phyloP scores from a whole-genome alignment of 176 grass and related monocot genomes.

The Aegilops longissima region DNA sequence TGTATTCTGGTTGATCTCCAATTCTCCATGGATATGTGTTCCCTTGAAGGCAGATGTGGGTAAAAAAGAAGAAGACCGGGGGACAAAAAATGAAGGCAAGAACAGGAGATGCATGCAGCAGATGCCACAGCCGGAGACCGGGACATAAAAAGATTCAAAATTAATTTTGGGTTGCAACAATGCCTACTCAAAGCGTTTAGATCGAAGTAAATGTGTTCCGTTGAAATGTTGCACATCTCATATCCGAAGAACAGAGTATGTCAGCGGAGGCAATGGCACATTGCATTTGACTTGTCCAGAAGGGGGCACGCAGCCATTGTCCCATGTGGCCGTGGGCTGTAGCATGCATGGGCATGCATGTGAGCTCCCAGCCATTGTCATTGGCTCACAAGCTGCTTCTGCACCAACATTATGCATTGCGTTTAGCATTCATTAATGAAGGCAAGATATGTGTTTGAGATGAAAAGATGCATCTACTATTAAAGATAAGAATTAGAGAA shows the following conservation, averaged over 20 bases:
- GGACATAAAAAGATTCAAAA: not conserved
- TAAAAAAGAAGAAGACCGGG: too few species aligned
- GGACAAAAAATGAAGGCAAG: too few species aligned
- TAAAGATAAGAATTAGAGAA: not conserved
- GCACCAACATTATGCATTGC: not conserved
- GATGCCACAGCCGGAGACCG: too few species aligned
- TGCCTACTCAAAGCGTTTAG: too few species aligned
- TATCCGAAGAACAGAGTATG: not conserved
- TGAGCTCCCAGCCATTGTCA: not conserved
- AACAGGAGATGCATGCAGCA: too few species aligned
- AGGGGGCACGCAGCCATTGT: slow-evolving; percentile 27
- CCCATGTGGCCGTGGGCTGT: slow-evolving; percentile 5
- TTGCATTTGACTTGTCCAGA: slow-evolving; percentile 38
- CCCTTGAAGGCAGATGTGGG: not conserved
- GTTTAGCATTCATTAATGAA: not conserved
- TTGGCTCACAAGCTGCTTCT: too few species aligned
- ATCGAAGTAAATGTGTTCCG: not conserved
- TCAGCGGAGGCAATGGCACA: not conserved
- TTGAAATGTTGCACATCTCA: not conserved
- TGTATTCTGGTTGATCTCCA: too few species aligned
- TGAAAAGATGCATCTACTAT: not conserved
- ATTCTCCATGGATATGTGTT: too few species aligned
- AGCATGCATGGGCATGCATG: not conserved
- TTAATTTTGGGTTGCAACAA: too few species aligned
- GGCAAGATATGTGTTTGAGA: not conserved